phyloP scores from a whole-genome alignment of 176 grass and related monocot species.

The Triticum monococcum region DNA sequence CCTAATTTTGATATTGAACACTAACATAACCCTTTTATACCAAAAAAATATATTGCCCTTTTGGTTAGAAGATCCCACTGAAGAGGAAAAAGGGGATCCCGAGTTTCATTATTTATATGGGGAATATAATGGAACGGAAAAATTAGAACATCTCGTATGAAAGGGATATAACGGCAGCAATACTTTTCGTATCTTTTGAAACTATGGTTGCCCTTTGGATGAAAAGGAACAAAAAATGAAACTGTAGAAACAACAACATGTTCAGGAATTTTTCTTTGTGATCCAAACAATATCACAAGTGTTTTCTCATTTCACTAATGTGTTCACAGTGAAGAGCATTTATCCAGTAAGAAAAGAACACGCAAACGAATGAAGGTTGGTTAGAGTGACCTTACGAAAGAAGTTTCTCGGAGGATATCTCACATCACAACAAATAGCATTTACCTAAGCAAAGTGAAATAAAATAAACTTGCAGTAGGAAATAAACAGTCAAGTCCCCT shows the following conservation, averaged over 20 bases:
- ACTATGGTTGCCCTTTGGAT: background rate
- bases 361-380: too few species aligned
- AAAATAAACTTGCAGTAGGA: too few species aligned
- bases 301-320: background rate
- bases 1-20: background rate
- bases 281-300: background rate
- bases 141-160: background rate
- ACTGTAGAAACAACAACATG: background rate
- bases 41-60: background rate
- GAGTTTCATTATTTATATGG: background rate
- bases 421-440: too few species aligned
- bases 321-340: background rate
- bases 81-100: too few species aligned
- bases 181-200: background rate
- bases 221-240: background rate
- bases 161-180: background rate
- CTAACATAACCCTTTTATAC: background rate
- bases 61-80: background rate
- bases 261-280: background rate
- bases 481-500: too few species aligned
- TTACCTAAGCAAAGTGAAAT: too few species aligned
- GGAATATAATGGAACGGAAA: background rate
- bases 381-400: background rate
- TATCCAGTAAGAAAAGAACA: background rate
- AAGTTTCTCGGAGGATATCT: background rate